Evolutionary conservation across 805 yeast genomes (phyloP).

Genomic region (Cyberlindnera petersonii): DNA sequence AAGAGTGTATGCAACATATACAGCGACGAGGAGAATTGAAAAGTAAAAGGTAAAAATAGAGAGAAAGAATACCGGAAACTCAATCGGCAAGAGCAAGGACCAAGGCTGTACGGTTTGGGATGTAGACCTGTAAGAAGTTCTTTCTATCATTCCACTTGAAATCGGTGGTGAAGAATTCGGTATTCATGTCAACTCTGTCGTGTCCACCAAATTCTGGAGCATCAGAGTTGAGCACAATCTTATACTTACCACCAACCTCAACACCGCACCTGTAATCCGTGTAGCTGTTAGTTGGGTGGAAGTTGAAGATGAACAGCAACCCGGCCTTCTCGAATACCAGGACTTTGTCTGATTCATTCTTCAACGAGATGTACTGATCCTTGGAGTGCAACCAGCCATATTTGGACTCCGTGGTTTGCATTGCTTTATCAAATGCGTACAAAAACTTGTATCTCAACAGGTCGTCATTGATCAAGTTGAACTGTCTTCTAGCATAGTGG

Average conservation of each 20-base stretch:
- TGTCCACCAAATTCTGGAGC: slow-evolving; percentile 76
- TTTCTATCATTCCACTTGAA: slow-evolving; percentile 76
- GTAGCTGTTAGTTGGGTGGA: slow-evolving; percentile 80
- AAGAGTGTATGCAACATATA: too few relatives aligned
- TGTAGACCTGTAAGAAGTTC: slow-evolving; percentile 70
- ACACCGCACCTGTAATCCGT: slow-evolving; percentile 91
- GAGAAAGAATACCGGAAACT: neutral
- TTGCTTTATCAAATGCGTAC: slow-evolving; percentile 77
- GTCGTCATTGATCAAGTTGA: slow-evolving; percentile 78
- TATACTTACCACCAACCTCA: slow-evolving; percentile 71
- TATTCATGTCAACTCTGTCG: slow-evolving; percentile 54
- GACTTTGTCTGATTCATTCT: slow-evolving; percentile 85
- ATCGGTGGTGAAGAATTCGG: slow-evolving; percentile 65
- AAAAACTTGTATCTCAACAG: slow-evolving; percentile 74
- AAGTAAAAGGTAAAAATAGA: neutral
- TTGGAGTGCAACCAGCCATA: slow-evolving; percentile 68
- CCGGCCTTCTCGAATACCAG: slow-evolving; percentile 87
- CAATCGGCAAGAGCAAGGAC: slow-evolving; percentile 43
- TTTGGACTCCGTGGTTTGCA: slow-evolving; percentile 71
- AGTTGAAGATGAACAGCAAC: slow-evolving; percentile 79
- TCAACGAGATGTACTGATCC: slow-evolving; percentile 80
- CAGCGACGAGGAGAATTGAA: neutral
- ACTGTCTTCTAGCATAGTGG: slow-evolving; percentile 94
- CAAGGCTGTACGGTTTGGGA: slow-evolving; percentile 74
- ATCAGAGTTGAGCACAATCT: slow-evolving; percentile 73